Base-by-base conservation (phyloP, 2,329 filamentous ascomycete genomes). In the Diaporthe helianthi region DNA sequence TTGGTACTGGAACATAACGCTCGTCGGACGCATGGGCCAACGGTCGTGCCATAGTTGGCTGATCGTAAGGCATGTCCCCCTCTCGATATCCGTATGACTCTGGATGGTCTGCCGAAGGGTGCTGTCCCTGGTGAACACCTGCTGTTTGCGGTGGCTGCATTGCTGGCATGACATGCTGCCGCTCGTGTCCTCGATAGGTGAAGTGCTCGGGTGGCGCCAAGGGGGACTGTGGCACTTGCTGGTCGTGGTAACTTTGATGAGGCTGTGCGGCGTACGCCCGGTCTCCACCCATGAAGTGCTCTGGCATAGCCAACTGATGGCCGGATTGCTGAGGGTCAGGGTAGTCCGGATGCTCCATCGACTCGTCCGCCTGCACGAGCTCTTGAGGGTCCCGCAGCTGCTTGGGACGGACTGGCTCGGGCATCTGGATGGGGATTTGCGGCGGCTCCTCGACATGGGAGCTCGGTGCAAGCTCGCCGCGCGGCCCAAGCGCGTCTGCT, bases 321-420 rank as follows among this genome's bases (percentile, higher is more conserved):
- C 63, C 54, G 17, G 68, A 67, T 26, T 71, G 68, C 44, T 64
- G 54, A 38, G 70, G 66, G n/a, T 70, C 69, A 10, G 67, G 68
- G 29, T 67, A 71, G 2, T 69, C 68, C 2, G 65, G 52, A 13
- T 44, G 36, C 12, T 44, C 52, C 31, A 69, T 22, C 13, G 41
- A 19, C 2, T 47, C 47, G 13, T 64, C 67, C 17, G 51, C 41
- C 24, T 65, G 70, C 44, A 69, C 70, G 38, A 71, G 70, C 12
- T 71, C 67, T 15, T 69, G 60, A 5, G 70, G 67, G 31, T 69
- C 67, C 41, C 67, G 70, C 51, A 71, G 13, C 12, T 69, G 67
- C 44, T 65, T 67, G 19, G 70, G 70, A 13, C 67, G 70, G 44
- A 71, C 70, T 10, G 67, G 70, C 67, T 71, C 70, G 19, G 70